These are phyloP conservation scores for Starmerella scarabaei DNA, from an alignment of 805 yeast genomes.

Conservation along the genomic window DNA sequence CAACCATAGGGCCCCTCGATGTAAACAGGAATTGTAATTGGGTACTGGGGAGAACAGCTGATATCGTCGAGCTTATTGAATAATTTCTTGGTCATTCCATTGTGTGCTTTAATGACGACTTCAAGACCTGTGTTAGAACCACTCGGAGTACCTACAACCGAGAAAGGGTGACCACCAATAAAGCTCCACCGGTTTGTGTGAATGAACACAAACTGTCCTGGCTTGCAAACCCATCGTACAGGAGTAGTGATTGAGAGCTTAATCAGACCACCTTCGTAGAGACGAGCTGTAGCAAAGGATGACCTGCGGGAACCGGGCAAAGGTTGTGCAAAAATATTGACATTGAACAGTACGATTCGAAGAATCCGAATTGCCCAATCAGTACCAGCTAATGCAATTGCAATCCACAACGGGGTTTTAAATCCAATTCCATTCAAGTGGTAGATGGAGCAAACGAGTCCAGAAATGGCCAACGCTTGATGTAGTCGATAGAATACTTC, in stretches of 20 bases:
- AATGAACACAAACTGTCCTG: slow-evolving; percentile 53
- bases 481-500: slow-evolving; percentile 45
- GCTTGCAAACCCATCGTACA: slow-evolving; percentile 39
- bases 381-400: slow-evolving; percentile 52
- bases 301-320: slow-evolving; percentile 25
- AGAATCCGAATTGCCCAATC: slow-evolving; percentile 48
- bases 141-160: slow-evolving; percentile 33
- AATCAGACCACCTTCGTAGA: slow-evolving; percentile 33
- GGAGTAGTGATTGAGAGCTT: slow-evolving; percentile 41
- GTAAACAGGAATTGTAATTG: slow-evolving; percentile 32
- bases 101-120: slow-evolving; percentile 39
- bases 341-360: slow-evolving; percentile 32
- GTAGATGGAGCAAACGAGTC: slow-evolving; percentile 42
- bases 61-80: slow-evolving; percentile 26
- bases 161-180: slow-evolving; percentile 62
- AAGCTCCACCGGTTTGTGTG: slow-evolving; percentile 37
- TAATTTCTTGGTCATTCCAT: slow-evolving; percentile 39
- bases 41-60: slow-evolving; percentile 26
- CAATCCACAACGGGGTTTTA: slow-evolving; percentile 40
- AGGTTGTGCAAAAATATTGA: slow-evolving; percentile 27
- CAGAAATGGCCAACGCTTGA: slow-evolving; percentile 39
- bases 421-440: slow-evolving; percentile 44
- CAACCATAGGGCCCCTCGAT: slow-evolving; percentile 55
- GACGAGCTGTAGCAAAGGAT: slow-evolving; percentile 30
- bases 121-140: slow-evolving; percentile 34